Evolutionary conservation across 345 rosid species (phyloP).

Genomic region (Salix exigua): DNA sequence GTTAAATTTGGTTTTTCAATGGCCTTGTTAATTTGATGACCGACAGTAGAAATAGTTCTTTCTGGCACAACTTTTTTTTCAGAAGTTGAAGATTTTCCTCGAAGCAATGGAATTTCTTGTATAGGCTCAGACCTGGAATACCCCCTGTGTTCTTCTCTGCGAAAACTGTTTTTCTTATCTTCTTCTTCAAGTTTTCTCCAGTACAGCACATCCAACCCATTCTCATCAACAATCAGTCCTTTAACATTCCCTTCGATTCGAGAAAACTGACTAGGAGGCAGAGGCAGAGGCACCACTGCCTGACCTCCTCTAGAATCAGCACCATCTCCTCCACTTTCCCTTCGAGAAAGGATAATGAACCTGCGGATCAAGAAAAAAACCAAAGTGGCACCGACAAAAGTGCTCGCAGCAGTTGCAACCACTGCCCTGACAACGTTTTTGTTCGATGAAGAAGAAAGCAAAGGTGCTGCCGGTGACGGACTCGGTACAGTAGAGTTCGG

Average conservation of each 20-base stretch:
- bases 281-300: conserved; percentile 9
- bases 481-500: not conserved
- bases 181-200: conserved; percentile 56
- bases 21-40: conserved; percentile 2
- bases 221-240: conserved; percentile 63
- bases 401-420: conserved; percentile 56
- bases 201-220: conserved; percentile 73
- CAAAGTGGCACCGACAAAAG: conserved; percentile 41
- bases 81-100: conserved; percentile 60
- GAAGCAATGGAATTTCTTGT: conserved; percentile 59
- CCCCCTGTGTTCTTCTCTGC: conserved; percentile 19
- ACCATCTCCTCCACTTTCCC: conserved; percentile 26
- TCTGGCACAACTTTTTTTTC: conserved; percentile 28
- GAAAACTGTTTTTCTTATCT: conserved; percentile 23
- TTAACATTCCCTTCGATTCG: conserved; percentile 41
- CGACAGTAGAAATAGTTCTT: conserved; percentile 1
- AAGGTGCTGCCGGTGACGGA: not conserved
- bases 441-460: conserved; percentile 21
- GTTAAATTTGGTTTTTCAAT: conserved; percentile 16
- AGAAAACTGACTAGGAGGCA: conserved; percentile 25
- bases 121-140: conserved; percentile 24
- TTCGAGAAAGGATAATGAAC: conserved; percentile 31
- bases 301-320: conserved; percentile 14
- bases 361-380: conserved; percentile 50
- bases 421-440: conserved; percentile 49